Base-by-base conservation (phyloP, 129 eudicot species). In the Saposhnikovia divaricata region DNA sequence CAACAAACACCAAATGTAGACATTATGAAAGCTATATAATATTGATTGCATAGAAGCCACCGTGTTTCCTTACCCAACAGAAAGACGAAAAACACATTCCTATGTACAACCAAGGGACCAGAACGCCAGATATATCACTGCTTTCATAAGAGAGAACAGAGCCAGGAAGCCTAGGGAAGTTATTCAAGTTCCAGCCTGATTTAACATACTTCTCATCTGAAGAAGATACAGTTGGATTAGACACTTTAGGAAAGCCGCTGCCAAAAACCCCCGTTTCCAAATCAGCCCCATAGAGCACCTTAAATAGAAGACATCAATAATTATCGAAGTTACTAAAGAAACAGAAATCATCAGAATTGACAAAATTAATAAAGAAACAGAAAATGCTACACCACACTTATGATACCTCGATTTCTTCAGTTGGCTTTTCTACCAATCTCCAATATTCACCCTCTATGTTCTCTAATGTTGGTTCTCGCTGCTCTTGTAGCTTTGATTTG, bases 31-130 rank as follows among this genome's bases (percentile, higher is more conserved):
- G 28, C 38, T 48, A 57, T 39, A 43, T 44, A 63, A 61, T 57
- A 39, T 18, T 2, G 2, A 80, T 19, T 19, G 19, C 19, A 19
- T 46, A 38, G 10, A 5, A 77, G 72, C 53, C 46, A 19, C 23
- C 21, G 11, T 45, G 40, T 78, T 45, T 45, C 15, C 97, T 90
- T 89, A 95, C 99, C 99, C 99, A 95, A 78, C 99, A 95, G 82
- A 95, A 95, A 1, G 99, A 92, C 65, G 99, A 95, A 85, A 95
- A 95, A 48, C 99, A 95, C 99, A 95, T 95, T 86, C 99, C 99
- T 21, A 95, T 79, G 81, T 95, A 95, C 88, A 95, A 88, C 99
- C 99, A 95, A 66, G 99, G 99, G 59, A 95, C 96, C 80, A 92
- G 80, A 46, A 95, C 99, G 69, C 97, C 97, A 75, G 99, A 95